A percentile compares a stretch with the other conserved stretches of the same genome.
Conservation (phyloP, 495 filamentous ascomycete species). For the Lasiosphaeris hirsuta region DNA sequence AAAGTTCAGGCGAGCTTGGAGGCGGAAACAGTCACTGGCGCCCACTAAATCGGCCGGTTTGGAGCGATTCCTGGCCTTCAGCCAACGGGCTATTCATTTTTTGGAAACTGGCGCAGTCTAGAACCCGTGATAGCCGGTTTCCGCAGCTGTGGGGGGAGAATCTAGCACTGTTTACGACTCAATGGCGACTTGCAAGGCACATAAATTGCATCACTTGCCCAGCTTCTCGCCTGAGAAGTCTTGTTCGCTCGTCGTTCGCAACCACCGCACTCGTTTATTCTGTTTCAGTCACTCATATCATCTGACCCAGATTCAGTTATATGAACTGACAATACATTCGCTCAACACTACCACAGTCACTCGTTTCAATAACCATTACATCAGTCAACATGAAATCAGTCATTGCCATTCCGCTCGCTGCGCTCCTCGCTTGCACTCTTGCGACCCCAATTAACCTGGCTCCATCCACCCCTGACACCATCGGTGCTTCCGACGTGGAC, state of each 20-base stretch:
- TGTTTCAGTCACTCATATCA: not conserved
- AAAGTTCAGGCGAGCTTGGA: too few species aligned
- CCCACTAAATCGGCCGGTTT: too few species aligned
- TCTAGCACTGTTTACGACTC: too few species aligned
- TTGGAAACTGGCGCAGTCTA: too few species aligned
- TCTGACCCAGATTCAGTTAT: not conserved
- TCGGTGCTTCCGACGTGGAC: too few species aligned
- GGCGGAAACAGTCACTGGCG: too few species aligned
- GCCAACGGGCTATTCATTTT: too few species aligned
- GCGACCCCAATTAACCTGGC: not conserved
- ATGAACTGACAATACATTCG: not conserved
- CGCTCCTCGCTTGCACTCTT: not conserved
- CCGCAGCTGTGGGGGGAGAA: too few species aligned
- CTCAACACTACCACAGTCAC: slow-evolving; percentile 2
- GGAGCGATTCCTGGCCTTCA: too few species aligned
- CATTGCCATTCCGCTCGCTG: slow-evolving; percentile 3
- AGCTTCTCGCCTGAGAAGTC: not conserved
- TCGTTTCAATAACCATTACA: not conserved
- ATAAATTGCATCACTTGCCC: not conserved
- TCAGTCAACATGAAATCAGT: slow-evolving; percentile 12
- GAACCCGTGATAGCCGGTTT: too few species aligned
- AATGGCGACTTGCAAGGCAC: not conserved
- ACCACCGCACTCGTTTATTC: not conserved
- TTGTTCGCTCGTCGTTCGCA: too few species aligned
- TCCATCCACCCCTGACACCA: not conserved